Percentiles rank a stretch among this genome's conserved stretches.
These are phyloP conservation scores for Ceratobasidium sp. DNA, from an alignment of 1,284 basidiomycete species.

Conservation along the genomic window DNA sequence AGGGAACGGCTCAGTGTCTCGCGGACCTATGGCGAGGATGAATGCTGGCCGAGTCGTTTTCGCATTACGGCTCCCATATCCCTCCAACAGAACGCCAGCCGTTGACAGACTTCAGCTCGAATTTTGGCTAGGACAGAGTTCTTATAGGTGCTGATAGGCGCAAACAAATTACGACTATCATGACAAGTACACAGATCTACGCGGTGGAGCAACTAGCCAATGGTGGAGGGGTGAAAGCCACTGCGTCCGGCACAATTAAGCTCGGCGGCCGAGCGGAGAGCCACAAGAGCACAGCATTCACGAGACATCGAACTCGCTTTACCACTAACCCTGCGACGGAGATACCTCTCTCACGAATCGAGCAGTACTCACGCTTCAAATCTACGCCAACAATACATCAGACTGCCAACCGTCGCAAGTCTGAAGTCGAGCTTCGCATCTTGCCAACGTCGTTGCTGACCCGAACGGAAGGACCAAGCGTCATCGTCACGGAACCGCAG, in stretches of 20 bases:
- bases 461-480: not conserved
- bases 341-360: conserved; percentile 32
- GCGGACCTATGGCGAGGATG: conserved; percentile 32
- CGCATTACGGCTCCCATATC: not conserved
- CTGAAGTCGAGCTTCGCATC: conserved; percentile 26
- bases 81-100: conserved; percentile 13
- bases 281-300: conserved; percentile 2
- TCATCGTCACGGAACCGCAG: not conserved
- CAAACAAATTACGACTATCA: no score
- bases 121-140: not conserved
- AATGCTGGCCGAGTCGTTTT: not conserved
- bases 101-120: not conserved
- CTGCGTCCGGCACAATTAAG: not conserved
- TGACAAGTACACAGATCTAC: not conserved
- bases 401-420: conserved; percentile 2
- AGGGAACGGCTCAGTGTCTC: conserved; percentile 25
- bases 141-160: no score
- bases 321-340: conserved; percentile 32
- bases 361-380: conserved; percentile 40
- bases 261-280: conserved; percentile 32
- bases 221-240: conserved; percentile 3
- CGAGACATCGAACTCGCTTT: conserved; percentile 32
- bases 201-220: conserved; percentile 8
- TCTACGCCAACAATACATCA: conserved; percentile 27
- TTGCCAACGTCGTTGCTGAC: conserved; percentile 2